phyloP scores from a whole-genome alignment of 495 filamentous ascomycete genomes.

The Penicillium argentinense region DNA sequence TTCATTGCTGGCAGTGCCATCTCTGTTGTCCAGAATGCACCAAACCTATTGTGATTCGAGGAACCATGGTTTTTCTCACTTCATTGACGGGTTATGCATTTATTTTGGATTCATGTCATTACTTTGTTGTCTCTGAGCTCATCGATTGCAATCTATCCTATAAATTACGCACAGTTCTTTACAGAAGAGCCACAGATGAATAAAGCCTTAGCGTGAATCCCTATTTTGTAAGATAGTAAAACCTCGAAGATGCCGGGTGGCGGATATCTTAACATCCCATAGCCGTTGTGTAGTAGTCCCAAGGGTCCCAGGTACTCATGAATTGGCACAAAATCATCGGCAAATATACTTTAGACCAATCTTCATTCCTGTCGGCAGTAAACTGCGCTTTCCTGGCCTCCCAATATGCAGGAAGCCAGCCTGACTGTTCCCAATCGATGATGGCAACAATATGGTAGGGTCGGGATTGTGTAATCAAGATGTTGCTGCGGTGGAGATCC shows the following conservation, averaged over 20 bases:
- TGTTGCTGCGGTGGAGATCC: conserved; percentile 47
- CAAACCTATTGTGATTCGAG: neutral
- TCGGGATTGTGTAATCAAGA: conserved; percentile 32
- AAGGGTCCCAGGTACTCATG: conserved; percentile 27
- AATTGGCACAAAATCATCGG: conserved; percentile 27
- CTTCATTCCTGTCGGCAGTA: conserved; percentile 19
- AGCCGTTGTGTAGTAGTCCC: conserved; percentile 29
- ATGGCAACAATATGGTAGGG: conserved; percentile 37
- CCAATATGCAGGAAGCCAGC: conserved; percentile 50
- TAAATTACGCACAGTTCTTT: no score
- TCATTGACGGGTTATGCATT: neutral
- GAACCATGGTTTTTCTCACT: neutral
- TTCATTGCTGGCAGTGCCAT: neutral
- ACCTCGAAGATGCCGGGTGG: neutral
- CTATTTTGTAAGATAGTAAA: neutral
- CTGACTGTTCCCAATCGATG: conserved; percentile 50
- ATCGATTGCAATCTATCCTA: neutral
- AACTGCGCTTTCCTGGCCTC: conserved; percentile 46
- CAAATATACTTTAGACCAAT: conserved; percentile 28
- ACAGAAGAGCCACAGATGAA: neutral
- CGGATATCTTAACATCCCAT: conserved; percentile 24
- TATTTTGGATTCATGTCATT: neutral
- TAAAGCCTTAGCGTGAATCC: neutral
- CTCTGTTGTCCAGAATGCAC: conserved; percentile 2
- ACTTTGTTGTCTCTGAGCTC: neutral